Evolutionary conservation across 2,329 filamentous ascomycete genomes (phyloP).

Genomic region (Cyphellophora attinorum): DNA sequence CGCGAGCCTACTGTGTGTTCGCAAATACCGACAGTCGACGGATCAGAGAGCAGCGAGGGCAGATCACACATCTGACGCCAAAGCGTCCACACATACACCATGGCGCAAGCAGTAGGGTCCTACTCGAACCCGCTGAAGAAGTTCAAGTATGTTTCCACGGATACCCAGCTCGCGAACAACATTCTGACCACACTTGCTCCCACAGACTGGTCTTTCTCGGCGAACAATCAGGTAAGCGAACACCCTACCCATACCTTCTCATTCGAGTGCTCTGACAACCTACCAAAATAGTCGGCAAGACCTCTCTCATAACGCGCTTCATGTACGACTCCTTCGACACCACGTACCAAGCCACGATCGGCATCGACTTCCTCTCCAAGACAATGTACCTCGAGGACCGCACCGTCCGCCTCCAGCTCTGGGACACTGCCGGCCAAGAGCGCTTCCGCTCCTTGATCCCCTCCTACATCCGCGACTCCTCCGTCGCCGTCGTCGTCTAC

Average conservation of each 20-base stretch:
- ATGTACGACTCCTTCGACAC: slow-evolving; percentile 99
- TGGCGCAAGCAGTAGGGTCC: slow-evolving; percentile 73
- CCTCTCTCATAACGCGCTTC: slow-evolving; percentile 95
- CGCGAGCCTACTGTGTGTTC: too few species aligned
- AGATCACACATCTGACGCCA: too few species aligned
- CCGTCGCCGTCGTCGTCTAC: slow-evolving; percentile 96
- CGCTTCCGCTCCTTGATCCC: slow-evolving; percentile 94
- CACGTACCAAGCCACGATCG: slow-evolving; percentile 98
- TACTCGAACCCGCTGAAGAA: slow-evolving; percentile 99
- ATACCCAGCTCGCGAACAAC: too few species aligned
- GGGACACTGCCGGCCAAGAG: slow-evolving; percentile 97
- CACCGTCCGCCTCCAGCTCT: slow-evolving; percentile 92
- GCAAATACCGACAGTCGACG: too few species aligned
- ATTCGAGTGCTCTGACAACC: slow-evolving; percentile 4
- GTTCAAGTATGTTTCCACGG: slow-evolving; percentile 80
- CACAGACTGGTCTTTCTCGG: slow-evolving; percentile 87
- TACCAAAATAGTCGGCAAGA: slow-evolving; percentile 72
- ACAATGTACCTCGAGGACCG: slow-evolving; percentile 99
- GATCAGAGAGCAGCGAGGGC: too few species aligned
- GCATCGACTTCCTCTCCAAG: slow-evolving; percentile 99
- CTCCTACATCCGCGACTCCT: slow-evolving; percentile 96
- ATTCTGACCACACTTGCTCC: too few species aligned
- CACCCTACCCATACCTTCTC: slow-evolving; percentile 2
- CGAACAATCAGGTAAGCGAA: slow-evolving; percentile 83
- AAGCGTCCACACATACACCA: too few species aligned